These are phyloP conservation scores for Lophiostoma macrostomum DNA, from an alignment of 495 filamentous ascomycete species.

Conservation along the genomic window DNA sequence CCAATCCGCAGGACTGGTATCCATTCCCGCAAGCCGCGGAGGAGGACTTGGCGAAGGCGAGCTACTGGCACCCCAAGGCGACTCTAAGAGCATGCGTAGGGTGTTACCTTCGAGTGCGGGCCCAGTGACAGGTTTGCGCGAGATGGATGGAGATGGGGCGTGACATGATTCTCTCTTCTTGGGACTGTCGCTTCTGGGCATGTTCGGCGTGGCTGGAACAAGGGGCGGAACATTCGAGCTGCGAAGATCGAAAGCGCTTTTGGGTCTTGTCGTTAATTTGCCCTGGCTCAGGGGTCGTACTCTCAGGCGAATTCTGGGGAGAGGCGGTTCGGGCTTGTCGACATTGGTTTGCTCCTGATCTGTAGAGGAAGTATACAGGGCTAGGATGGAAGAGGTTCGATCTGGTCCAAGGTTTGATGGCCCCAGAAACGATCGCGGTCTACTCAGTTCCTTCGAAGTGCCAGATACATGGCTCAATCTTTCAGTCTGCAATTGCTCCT, in stretches of 20 bases:
- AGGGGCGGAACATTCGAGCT: slow-evolving; percentile 1
- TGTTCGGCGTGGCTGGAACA: not conserved
- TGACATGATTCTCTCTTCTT: not conserved
- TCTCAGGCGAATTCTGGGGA: not conserved
- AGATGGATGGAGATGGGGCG: not conserved
- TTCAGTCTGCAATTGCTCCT: too few relatives aligned
- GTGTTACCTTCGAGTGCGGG: slow-evolving; percentile 19
- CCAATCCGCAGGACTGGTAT: not conserved
- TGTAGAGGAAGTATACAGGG: slow-evolving; percentile 14
- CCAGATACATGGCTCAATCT: too few relatives aligned
- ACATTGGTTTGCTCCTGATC: slow-evolving; percentile 1
- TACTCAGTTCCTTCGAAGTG: too few relatives aligned
- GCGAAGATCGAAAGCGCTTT: slow-evolving; percentile 38
- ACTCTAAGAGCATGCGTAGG: slow-evolving; percentile 15
- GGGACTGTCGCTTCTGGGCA: not conserved
- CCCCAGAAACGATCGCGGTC: too few relatives aligned
- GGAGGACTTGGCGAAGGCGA: not conserved
- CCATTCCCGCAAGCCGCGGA: not conserved
- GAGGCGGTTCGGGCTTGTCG: not conserved
- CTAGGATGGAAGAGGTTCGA: slow-evolving; percentile 5
- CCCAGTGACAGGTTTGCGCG: slow-evolving; percentile 9
- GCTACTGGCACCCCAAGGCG: slow-evolving; percentile 5
- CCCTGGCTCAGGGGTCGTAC: not conserved
- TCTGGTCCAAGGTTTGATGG: too few relatives aligned
- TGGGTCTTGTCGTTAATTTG: slow-evolving; percentile 16